Evolutionary conservation across 78 protist species (phyloP), one percentile per base, ranked within the genome.

Genomic region (Cavenderia fasciculata): DNA sequence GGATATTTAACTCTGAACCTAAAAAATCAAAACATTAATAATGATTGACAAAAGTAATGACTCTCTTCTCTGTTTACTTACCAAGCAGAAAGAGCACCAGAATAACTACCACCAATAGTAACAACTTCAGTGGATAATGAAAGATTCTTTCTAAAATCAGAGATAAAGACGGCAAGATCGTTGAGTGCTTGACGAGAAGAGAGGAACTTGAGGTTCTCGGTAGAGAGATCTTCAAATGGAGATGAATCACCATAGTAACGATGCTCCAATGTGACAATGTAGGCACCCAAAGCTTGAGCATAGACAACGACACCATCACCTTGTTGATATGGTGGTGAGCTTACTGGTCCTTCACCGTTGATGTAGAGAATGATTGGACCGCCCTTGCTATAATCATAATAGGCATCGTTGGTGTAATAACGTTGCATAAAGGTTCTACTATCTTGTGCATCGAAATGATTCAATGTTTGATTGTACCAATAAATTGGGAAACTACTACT

Each of bases 181-280:
- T 56, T 38, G 16, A 87, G 43, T 21, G 97, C 98, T 52, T 96
- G 98, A 44, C 68, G 51, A 31, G 85, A 54, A 6, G 92, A 54
- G 31, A 96, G 75, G 38, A 34, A 96, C 29, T 77, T 51, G n/a
- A 96, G 62, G 38, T 95, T 95, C 40, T 88, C 94, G 2, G 86
- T 57, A 25, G 93, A 49, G 4, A 76, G 27, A 21, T 84, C 74
- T 23, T 23, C 29, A 23, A 70, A 71, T 27, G 98, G 98, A 11
- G 75, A 36, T 21, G 96, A 82, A 14, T 56, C 84, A 31, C 98
- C 98, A 70, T 96, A 96, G 61, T 84, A 96, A 29, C 98, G 65
- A 44, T 96, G 98, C 59, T 96, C 98, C 4, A 96, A 65, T 12
- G 94, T 89, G 1, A 94, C 93, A 65, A 96, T 65, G 59, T 78